A percentile compares a stretch with the other conserved stretches of the same genome.
Conservation (phyloP, 1,284 basidiomycete species). For the Erythrobasidium hasegawianum region DNA sequence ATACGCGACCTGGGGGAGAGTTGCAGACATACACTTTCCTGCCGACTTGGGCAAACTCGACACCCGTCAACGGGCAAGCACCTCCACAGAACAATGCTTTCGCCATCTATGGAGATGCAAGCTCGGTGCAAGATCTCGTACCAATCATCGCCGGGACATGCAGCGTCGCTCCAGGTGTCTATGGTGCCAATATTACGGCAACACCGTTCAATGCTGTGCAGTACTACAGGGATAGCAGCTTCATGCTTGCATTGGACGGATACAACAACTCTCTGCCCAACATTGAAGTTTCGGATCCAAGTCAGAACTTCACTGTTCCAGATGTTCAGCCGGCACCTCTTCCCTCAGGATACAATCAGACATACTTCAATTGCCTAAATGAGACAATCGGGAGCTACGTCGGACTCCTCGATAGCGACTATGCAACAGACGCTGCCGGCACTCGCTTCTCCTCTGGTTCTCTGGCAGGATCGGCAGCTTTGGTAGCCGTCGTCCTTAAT, state of each 20-base stretch:
- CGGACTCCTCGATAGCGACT: conserved; percentile 32
- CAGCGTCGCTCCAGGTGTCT: conserved; percentile 2
- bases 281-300: conserved; percentile 52
- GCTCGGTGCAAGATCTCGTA: conserved; percentile 32
- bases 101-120: conserved; percentile 34
- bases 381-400: conserved; percentile 55
- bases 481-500: too few relatives aligned
- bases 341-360: conserved; percentile 54
- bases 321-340: conserved; percentile 53
- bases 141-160: conserved; percentile 27
- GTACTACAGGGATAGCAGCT: conserved; percentile 57
- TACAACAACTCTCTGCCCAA: conserved; percentile 60
- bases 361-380: conserved; percentile 58
- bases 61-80: conserved; percentile 18
- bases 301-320: conserved; percentile 47
- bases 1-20: conserved; percentile 32
- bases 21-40: conserved; percentile 32
- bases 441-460: background rate
- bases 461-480: background rate
- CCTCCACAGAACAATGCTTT: conserved; percentile 22
- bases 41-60: background rate
- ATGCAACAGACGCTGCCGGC: conserved; percentile 9
- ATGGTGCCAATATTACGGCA: conserved; percentile 18
- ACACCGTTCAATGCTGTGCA: conserved; percentile 52
- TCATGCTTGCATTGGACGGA: conserved; percentile 55